Conservation (phyloP, 306 rosid species). For the Aeschynomene evenia region DNA sequence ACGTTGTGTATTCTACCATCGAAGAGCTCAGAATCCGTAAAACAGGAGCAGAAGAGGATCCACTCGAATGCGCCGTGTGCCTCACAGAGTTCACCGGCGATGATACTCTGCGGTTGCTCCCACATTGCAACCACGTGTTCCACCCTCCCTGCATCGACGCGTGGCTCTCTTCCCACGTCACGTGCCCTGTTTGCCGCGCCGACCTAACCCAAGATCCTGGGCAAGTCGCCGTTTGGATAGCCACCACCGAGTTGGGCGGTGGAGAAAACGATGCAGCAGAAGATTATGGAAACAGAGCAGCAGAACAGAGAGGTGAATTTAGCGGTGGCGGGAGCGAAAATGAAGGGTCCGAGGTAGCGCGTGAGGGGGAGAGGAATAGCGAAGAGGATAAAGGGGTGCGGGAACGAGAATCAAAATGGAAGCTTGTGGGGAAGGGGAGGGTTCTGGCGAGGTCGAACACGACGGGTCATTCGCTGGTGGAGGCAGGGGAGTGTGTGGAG, state of each 20-base stretch:
- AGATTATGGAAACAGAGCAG: not conserved
- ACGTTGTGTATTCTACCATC: slow-evolving; percentile 48
- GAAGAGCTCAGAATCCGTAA: slow-evolving; percentile 43
- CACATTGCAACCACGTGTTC: slow-evolving; percentile 59
- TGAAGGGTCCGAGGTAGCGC: not conserved
- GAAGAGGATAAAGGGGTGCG: not conserved
- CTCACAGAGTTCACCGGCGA: slow-evolving; percentile 44
- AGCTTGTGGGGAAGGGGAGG: not conserved
- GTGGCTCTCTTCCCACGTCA: slow-evolving; percentile 50
- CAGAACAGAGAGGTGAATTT: not conserved
- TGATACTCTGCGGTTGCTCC: slow-evolving; percentile 55
- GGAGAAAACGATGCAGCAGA: not conserved
- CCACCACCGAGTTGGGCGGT: not conserved
- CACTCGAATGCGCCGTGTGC: slow-evolving; percentile 63
- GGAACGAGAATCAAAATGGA: not conserved
- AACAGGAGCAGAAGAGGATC: not conserved
- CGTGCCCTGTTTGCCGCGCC: slow-evolving; percentile 65
- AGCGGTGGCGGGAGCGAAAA: not conserved
- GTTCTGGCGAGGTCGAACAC: slow-evolving; percentile 44
- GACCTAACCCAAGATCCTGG: slow-evolving; percentile 16
- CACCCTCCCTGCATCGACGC: slow-evolving; percentile 58
- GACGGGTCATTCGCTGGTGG: slow-evolving; percentile 55
- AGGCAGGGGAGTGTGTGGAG: slow-evolving; percentile 35
- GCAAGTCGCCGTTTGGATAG: not conserved
- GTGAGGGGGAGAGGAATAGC: not conserved